Conservation (phyloP, 768 basidiomycete species). For the Suillus placidus region DNA sequence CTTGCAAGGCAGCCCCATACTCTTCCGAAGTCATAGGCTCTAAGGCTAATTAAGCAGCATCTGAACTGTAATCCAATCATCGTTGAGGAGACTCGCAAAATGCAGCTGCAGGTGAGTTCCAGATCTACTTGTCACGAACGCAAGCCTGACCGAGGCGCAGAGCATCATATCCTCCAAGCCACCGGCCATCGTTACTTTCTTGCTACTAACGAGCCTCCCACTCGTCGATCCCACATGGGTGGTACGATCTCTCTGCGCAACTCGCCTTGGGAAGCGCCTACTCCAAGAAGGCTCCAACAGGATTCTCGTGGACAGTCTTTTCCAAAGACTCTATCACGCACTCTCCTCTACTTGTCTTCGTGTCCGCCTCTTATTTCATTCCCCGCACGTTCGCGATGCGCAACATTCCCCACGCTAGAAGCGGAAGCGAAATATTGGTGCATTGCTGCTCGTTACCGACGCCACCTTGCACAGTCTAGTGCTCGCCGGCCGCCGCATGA, state of each 20-base stretch:
- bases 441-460: constrained; percentile 28
- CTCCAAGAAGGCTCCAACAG: constrained; percentile 2
- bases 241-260: constrained; percentile 13
- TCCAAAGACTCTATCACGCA: constrained; percentile 15
- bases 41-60: neutral
- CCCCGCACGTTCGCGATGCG: constrained; percentile 18
- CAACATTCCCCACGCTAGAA: constrained; percentile 24
- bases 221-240: constrained; percentile 12
- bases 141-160: neutral
- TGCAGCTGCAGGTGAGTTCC: constrained; percentile 2
- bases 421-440: constrained; percentile 37
- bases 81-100: neutral
- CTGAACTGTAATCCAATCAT: neutral
- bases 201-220: constrained; percentile 16
- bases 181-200: constrained; percentile 13
- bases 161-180: neutral
- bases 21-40: neutral
- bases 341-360: constrained; percentile 22
- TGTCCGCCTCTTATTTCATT: constrained; percentile 14
- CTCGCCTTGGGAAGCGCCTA: constrained; percentile 8
- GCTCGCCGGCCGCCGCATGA: constrained; percentile 13
- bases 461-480: constrained; percentile 20
- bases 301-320: constrained; percentile 10
- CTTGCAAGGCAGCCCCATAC: neutral
- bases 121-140: neutral